Percentiles rank a stretch among this genome's conserved stretches.
phyloP scores from a whole-genome alignment of 1,284 basidiomycete genomes.

The Pseudozyma pruni region DNA sequence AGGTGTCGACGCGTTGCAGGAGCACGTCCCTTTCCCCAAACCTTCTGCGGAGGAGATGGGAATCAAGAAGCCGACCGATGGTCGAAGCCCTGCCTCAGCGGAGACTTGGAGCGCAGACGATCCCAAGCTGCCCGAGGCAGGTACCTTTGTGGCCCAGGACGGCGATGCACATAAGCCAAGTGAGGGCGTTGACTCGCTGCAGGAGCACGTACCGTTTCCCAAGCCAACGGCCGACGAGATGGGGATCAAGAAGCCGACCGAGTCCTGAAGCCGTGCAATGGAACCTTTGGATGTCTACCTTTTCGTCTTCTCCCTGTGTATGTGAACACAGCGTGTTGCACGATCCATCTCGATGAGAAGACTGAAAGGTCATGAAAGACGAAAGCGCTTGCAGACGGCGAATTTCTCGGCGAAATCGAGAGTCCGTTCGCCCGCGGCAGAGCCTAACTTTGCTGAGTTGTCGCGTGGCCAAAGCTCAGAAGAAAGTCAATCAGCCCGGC shows the following conservation, averaged over 20 bases:
- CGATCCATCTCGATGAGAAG: no score
- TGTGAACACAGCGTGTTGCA: no score
- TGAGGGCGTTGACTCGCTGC: background rate
- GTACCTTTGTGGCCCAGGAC: slow-evolving; percentile 9
- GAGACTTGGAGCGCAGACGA: background rate
- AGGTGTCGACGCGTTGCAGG: slow-evolving; percentile 3
- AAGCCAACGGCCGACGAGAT: slow-evolving; percentile 16
- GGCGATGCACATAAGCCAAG: slow-evolving; percentile 4
- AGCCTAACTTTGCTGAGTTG: slow-evolving; percentile 8
- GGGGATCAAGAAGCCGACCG: slow-evolving; percentile 10
- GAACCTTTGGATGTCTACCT: background rate
- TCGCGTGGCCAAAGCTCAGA: slow-evolving; percentile 2
- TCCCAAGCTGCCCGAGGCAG: slow-evolving; percentile 11
- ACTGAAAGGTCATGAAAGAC: no score
- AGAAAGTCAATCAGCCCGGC: background rate
- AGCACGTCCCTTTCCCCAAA: slow-evolving; percentile 23
- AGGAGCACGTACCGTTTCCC: slow-evolving; percentile 20
- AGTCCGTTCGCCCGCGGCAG: background rate
- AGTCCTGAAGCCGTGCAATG: background rate
- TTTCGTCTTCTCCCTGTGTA: background rate
- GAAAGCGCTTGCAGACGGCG: background rate
- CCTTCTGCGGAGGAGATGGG: slow-evolving; percentile 26
- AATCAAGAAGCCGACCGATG: slow-evolving; percentile 20
- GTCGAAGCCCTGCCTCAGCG: no score
- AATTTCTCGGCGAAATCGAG: slow-evolving; percentile 16